Conservation (phyloP, 225 moss, liverwort and hornwort genomes). For the Bryoerythrophyllum caledonicum region DNA sequence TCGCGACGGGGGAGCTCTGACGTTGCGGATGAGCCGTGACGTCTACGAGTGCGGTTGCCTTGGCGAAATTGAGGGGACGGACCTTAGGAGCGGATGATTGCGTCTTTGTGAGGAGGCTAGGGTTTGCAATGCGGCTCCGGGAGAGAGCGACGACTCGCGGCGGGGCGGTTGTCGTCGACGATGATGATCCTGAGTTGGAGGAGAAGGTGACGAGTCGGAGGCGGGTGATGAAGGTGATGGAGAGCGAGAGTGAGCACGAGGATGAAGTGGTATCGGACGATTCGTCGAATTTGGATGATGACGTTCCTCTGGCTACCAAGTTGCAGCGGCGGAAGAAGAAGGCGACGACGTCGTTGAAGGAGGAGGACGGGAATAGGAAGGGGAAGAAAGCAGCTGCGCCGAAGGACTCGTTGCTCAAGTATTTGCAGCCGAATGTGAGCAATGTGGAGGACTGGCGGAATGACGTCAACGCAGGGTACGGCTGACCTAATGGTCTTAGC, state of each 20-base stretch:
- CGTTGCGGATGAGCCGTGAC: no score
- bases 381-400: not conserved
- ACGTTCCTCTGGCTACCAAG: not conserved
- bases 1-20: no score
- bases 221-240: not conserved
- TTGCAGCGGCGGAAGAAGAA: not conserved
- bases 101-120: not conserved
- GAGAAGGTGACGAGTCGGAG: not conserved
- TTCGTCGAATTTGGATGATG: constrained; percentile 10
- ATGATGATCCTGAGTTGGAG: not conserved
- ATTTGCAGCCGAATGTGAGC: constrained; percentile 17
- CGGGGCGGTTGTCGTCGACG: not conserved
- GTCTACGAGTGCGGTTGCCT: no score
- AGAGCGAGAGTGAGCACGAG: not conserved
- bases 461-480: not conserved
- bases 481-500: not conserved
- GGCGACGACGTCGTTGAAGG: no score
- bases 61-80: no score
- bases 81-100: no score
- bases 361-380: not conserved
- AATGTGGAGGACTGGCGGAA: not conserved
- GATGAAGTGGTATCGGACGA: not conserved
- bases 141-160: not conserved
- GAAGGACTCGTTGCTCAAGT: constrained; percentile 5
- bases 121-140: constrained; percentile 5